Evolutionary conservation across 306 rosid genomes (phyloP).

Genomic region (Rosa lucieae): DNA sequence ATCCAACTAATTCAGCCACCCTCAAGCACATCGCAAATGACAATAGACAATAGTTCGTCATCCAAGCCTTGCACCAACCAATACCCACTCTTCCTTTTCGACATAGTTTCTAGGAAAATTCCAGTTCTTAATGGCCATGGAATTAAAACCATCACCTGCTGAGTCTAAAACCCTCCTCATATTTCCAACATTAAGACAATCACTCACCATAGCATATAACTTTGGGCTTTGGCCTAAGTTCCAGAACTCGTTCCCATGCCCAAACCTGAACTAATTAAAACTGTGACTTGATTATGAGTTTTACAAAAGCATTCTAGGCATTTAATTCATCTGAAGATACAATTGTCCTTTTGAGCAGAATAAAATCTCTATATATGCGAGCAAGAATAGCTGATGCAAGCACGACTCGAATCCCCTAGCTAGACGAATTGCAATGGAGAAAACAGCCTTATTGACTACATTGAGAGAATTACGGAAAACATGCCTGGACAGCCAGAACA

Average conservation of each 20-base stretch:
- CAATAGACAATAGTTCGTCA: neutral
- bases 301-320: neutral
- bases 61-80: conserved; percentile 21
- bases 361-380: conserved; percentile 16
- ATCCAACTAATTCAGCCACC: conserved; percentile 43
- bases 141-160: conserved; percentile 31
- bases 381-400: conserved; percentile 22
- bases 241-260: conserved; percentile 56
- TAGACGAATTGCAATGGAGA: no score
- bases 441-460: no score
- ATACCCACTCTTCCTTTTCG: conserved; percentile 30
- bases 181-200: no score
- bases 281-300: conserved; percentile 34
- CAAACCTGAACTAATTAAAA: conserved; percentile 57
- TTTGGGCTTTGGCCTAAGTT: conserved; percentile 38
- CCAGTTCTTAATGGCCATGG: conserved; percentile 14
- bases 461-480: no score
- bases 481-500: no score
- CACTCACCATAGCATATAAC: neutral
- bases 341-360: conserved; percentile 15
- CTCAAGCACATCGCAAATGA: conserved; percentile 37
- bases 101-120: conserved; percentile 29
- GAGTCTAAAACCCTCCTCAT: no score
- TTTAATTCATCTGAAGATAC: conserved; percentile 2
- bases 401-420: neutral